Evolutionary conservation across 495 filamentous ascomycete genomes (phyloP), one percentile per base, ranked within the genome.

Genomic region (Penicillium waksmanii): DNA sequence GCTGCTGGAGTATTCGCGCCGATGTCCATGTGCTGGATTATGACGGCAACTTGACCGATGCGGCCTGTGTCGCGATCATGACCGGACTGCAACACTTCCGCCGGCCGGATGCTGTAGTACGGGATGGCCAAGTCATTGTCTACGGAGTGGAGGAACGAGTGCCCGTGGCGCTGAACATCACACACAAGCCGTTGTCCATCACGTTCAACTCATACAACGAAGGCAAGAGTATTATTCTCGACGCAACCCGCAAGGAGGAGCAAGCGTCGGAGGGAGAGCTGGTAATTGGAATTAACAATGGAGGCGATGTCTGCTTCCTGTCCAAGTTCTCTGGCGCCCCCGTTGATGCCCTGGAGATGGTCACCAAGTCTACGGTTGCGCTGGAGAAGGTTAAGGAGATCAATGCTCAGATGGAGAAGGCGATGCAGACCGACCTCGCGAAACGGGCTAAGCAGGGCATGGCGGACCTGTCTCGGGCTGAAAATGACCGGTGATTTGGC

Each of bases 251-350:
- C 63, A 77, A 88, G 57, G 95, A 98, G 72, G 94, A 98, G 76
- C 90, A 94, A 70, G 80, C 93, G 33, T 83, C 91, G 3, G 88
- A 93, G 38, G 93, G 89, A 17, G 90, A 92, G 67, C 81, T 94
- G 46, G 89, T 96, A 1, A 84, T 98, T 53, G 91, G 88, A 12
- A 78, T 96, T 69, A 98, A 98, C 73, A 83, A 86, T 56, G 86
- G 91, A 63, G 95, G 96, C 1, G 95, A 98, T 75, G 84, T 97
- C 19, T 97, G 93, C 67, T 90, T 93, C 76, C 82, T 97, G 57
- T 87, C 91, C 27, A 98, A 98, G 74, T 83, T 90, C 44, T 91
- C 92, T 1, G 95, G 95, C 7, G 82, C 83, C 17, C 84, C 92
- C 12, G 83, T 96, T 13, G 88, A 95, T 66, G 91, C 92, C 6